These are phyloP conservation scores for Fulvia fulva DNA, from an alignment of 2,329 filamentous ascomycete genomes.

Conservation along the genomic window DNA sequence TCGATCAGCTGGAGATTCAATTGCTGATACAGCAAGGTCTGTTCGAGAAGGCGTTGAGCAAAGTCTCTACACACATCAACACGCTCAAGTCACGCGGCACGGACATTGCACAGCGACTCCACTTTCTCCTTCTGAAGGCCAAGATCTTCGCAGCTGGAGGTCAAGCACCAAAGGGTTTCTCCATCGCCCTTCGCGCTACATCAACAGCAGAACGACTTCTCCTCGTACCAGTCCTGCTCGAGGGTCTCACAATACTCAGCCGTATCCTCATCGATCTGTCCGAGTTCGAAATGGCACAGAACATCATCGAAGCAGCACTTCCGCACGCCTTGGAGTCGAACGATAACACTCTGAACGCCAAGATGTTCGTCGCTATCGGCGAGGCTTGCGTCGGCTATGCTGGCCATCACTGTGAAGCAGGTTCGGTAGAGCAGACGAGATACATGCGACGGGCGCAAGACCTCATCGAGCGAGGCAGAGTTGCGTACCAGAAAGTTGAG, in stretches of 20 bases:
- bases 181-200: constrained; percentile 69
- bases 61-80: constrained; percentile 51
- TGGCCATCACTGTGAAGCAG: constrained; percentile 45
- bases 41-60: constrained; percentile 50
- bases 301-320: constrained; percentile 64
- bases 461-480: constrained; percentile 29
- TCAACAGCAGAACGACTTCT: constrained; percentile 67
- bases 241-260: constrained; percentile 63
- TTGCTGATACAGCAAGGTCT: constrained; percentile 46
- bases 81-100: constrained; percentile 39
- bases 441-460: constrained; percentile 26
- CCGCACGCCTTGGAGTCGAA: constrained; percentile 70
- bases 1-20: constrained; percentile 59
- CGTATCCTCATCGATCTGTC: constrained; percentile 65
- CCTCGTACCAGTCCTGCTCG: constrained; percentile 67
- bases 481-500: constrained; percentile 62
- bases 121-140: constrained; percentile 69
- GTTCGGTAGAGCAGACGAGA: constrained; percentile 24
- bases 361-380: constrained; percentile 65
- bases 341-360: constrained; percentile 58
- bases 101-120: constrained; percentile 65
- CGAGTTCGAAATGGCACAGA: constrained; percentile 65
- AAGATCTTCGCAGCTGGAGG: constrained; percentile 65
- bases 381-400: constrained; percentile 78
- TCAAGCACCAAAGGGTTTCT: constrained; percentile 70